These are phyloP conservation scores for Handroanthus guayacan DNA, from an alignment of 257 asterid genomes.

Conservation along the genomic window DNA sequence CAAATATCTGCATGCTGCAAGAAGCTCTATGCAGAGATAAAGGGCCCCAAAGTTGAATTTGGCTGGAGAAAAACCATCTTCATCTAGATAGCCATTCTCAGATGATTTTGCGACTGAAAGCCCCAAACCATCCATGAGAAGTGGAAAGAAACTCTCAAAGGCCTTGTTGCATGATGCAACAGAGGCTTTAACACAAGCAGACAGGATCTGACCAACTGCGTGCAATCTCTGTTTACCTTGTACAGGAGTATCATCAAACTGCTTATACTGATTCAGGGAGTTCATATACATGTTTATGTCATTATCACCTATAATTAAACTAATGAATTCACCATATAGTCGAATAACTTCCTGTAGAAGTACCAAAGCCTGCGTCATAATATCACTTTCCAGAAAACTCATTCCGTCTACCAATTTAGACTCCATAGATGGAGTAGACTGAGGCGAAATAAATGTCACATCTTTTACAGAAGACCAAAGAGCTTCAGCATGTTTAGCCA, in stretches of 20 bases:
- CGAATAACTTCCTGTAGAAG: constrained; percentile 69
- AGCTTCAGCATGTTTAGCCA: constrained; percentile 62
- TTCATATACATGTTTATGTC: constrained; percentile 63
- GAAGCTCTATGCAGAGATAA: constrained; percentile 77
- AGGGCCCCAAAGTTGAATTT: constrained; percentile 62
- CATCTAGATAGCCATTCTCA: constrained; percentile 38
- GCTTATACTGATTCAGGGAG: constrained; percentile 54
- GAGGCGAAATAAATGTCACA: constrained; percentile 60
- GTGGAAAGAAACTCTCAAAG: constrained; percentile 73
- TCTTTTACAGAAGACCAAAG: constrained; percentile 88
- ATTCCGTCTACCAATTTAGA: constrained; percentile 57
- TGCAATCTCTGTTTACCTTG: constrained; percentile 76
- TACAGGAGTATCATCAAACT: constrained; percentile 56
- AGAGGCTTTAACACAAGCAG: constrained; percentile 70
- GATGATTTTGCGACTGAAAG: constrained; percentile 56
- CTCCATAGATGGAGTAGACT: constrained; percentile 54
- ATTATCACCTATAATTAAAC: constrained; percentile 62
- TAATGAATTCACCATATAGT: constrained; percentile 57
- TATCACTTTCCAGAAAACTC: constrained; percentile 71
- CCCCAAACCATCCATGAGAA: constrained; percentile 63
- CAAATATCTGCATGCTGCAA: constrained; percentile 76
- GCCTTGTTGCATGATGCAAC: constrained; percentile 67
- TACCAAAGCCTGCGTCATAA: constrained; percentile 65
- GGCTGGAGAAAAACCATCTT: constrained; percentile 40
- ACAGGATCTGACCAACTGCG: constrained; percentile 70